phyloP scores from a whole-genome alignment of 805 yeast genomes.

The Helenozyma rhizophorensis region DNA sequence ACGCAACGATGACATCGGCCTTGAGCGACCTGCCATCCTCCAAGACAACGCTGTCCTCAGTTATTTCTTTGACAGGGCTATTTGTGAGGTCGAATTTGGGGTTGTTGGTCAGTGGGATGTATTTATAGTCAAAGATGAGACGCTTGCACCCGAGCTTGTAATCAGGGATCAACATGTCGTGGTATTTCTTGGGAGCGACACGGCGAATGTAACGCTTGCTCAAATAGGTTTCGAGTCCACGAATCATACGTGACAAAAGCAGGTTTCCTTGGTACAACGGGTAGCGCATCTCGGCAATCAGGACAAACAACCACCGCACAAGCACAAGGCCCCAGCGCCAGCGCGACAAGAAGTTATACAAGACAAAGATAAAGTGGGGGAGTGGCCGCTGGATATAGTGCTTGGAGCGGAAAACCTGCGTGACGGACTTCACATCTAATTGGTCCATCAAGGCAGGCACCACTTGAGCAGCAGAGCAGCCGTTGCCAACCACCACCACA shows the following conservation, averaged over 20 bases:
- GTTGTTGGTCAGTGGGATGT: constrained; percentile 30
- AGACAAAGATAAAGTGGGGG: constrained; percentile 17
- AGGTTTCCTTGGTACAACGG: constrained; percentile 34
- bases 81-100: constrained; percentile 24
- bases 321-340: constrained; percentile 25
- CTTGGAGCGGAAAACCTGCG: constrained; percentile 32
- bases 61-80: constrained; percentile 21
- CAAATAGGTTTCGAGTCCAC: constrained; percentile 19
- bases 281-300: constrained; percentile 29
- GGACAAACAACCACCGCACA: constrained; percentile 24
- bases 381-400: constrained; percentile 39
- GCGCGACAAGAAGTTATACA: constrained; percentile 23
- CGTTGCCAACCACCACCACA: constrained; percentile 39
- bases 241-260: constrained; percentile 20
- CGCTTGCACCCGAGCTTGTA: constrained; percentile 41
- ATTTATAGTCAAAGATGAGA: constrained; percentile 34
- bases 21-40: constrained; percentile 23
- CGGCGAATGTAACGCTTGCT: constrained; percentile 23
- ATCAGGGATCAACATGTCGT: constrained; percentile 30
- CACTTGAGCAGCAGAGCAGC: constrained; percentile 41
- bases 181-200: constrained; percentile 30
- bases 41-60: constrained; percentile 26
- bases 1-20: constrained; percentile 38
- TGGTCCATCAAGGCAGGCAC: constrained; percentile 32
- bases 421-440: constrained; percentile 21